phyloP scores from a whole-genome alignment of 1,139 yeast genomes.

The Saccharomyces hybrid region DNA sequence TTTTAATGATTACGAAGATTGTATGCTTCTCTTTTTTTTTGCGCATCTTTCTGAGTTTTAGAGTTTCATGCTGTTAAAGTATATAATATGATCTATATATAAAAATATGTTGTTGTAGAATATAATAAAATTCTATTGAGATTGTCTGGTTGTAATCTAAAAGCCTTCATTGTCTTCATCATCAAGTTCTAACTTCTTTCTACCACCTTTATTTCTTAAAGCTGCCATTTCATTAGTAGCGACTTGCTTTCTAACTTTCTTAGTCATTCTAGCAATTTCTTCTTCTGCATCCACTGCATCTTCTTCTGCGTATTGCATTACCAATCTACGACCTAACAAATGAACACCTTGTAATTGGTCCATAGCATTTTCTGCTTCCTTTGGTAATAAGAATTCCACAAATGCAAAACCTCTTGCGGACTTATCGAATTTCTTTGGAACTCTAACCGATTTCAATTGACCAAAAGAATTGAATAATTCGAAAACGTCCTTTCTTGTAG shows the following conservation, averaged over 20 bases:
- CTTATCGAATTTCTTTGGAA: conserved; percentile 92
- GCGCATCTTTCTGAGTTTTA: background rate
- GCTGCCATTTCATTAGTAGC: conserved; percentile 70
- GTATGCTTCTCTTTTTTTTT: too few species aligned
- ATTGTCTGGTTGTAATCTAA: background rate
- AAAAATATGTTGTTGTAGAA: background rate
- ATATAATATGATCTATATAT: background rate
- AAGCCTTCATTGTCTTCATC: conserved; percentile 25
- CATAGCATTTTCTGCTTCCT: conserved; percentile 97
- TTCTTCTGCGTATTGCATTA: conserved; percentile 84
- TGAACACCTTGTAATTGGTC: conserved; percentile 91
- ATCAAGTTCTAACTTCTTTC: conserved; percentile 62
- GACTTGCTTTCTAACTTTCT: conserved; percentile 73
- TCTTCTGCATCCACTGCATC: conserved; percentile 80
- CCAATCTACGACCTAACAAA: conserved; percentile 89
- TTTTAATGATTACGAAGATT: too few species aligned
- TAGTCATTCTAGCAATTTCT: conserved; percentile 84
- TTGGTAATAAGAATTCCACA: conserved; percentile 79
- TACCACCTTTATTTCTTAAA: conserved; percentile 60
- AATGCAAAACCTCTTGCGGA: conserved; percentile 97
- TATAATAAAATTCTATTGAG: too few species aligned
- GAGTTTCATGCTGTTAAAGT: conserved; percentile 24
- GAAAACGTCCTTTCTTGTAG: conserved; percentile 83
- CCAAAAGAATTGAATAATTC: conserved; percentile 93
- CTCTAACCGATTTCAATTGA: conserved; percentile 86